These are phyloP conservation scores for Myriosclerotinia duriaeana DNA, from an alignment of 2,329 filamentous ascomycete species.

Conservation along the genomic window DNA sequence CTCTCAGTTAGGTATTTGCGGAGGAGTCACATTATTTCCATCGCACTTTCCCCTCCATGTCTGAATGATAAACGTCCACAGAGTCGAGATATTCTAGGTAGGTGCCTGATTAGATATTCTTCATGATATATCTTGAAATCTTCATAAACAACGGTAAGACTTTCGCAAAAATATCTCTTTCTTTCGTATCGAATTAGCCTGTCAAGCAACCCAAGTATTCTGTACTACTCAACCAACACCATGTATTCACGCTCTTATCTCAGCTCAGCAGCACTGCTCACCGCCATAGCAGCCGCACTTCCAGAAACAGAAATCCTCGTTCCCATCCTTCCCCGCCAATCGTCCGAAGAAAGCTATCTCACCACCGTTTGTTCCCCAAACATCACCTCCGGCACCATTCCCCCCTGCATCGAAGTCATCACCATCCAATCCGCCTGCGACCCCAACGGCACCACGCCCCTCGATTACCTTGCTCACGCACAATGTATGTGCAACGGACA, in stretches of 20 bases:
- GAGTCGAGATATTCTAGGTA: neutral
- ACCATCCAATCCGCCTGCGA: conserved; percentile 42
- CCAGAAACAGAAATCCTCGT: conserved; percentile 5
- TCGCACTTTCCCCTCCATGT: neutral
- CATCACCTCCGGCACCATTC: conserved; percentile 31
- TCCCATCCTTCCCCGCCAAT: conserved; percentile 23
- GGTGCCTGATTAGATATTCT: neutral
- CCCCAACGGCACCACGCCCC: conserved; percentile 41
- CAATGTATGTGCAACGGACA: conserved; percentile 47
- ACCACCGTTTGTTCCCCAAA: conserved; percentile 29
- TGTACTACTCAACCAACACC: neutral
- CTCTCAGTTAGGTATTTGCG: neutral
- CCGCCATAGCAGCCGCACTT: neutral
- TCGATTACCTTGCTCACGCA: conserved; percentile 38
- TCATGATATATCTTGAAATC: neutral
- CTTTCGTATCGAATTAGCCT: neutral
- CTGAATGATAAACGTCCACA: neutral
- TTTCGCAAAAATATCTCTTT: neutral
- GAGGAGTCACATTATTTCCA: neutral
- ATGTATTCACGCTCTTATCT: conserved; percentile 4
- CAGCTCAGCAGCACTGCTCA: neutral
- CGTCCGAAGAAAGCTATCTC: conserved; percentile 25
- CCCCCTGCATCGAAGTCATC: conserved; percentile 42
- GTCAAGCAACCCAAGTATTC: neutral
- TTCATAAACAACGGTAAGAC: neutral